Conservation (phyloP, 257 asterid species). For the Voacanga thouarsii region DNA sequence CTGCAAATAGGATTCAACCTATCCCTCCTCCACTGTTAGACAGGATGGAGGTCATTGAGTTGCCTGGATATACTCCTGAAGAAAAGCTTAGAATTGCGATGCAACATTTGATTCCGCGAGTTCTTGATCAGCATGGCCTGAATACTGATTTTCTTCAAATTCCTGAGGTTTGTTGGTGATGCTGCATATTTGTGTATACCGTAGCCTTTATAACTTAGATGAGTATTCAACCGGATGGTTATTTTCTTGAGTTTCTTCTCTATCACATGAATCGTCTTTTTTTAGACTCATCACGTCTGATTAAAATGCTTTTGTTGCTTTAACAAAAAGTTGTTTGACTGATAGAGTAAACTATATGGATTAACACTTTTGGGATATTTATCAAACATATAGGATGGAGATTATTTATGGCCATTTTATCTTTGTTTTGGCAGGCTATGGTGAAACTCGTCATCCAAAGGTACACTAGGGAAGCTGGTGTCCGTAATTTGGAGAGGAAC, state of each 20-base stretch:
- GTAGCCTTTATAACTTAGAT: too few relatives aligned
- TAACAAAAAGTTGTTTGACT: too few relatives aligned
- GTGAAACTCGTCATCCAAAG: constrained; percentile 84
- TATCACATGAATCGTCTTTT: too few relatives aligned
- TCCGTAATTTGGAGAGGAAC: constrained; percentile 88
- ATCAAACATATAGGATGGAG: not conserved
- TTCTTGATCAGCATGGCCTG: constrained; percentile 96
- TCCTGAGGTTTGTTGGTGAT: constrained; percentile 64
- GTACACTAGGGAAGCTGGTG: constrained; percentile 99
- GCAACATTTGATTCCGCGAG: constrained; percentile 89
- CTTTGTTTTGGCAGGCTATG: constrained; percentile 57
- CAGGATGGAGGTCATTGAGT: constrained; percentile 98
- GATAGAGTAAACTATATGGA: too few relatives aligned
- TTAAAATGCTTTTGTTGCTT: too few relatives aligned
- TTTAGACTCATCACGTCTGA: too few relatives aligned
- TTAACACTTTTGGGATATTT: not conserved
- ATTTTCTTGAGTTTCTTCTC: too few relatives aligned
- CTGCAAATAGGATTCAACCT: constrained; percentile 93
- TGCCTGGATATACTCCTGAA: constrained; percentile 99
- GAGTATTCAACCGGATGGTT: too few relatives aligned
- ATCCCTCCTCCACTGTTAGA: constrained; percentile 93
- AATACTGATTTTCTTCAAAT: constrained; percentile 81
- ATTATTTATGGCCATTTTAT: not conserved
- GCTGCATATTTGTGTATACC: not conserved
- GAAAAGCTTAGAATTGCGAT: constrained; percentile 91